phyloP scores from a whole-genome alignment of 2,329 filamentous ascomycete species.

The Trichoderma brevicompactum region DNA sequence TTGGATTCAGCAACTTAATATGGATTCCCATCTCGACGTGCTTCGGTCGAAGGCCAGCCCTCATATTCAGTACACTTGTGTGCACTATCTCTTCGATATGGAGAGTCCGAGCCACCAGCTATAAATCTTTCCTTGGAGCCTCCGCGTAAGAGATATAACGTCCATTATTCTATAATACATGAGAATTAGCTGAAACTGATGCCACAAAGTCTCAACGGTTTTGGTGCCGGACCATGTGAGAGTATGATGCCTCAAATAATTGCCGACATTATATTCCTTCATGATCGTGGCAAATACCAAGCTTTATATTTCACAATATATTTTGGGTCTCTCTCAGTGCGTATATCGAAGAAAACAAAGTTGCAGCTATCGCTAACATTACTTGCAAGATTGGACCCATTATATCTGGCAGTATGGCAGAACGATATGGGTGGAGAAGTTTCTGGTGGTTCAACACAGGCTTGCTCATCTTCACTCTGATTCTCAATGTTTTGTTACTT shows the following conservation, averaged over 20 bases:
- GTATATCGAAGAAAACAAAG: neutral
- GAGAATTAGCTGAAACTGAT: neutral
- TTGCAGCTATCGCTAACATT: neutral
- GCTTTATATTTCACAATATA: slow-evolving; percentile 21
- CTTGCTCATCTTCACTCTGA: slow-evolving; percentile 13
- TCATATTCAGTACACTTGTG: slow-evolving; percentile 17
- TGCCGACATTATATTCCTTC: slow-evolving; percentile 20
- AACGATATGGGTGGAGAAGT: slow-evolving; percentile 17
- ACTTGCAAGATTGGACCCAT: slow-evolving; percentile 10
- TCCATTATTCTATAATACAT: neutral
- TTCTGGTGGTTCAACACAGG: slow-evolving; percentile 23
- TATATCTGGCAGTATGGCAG: slow-evolving; percentile 21
- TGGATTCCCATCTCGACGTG: slow-evolving; percentile 20
- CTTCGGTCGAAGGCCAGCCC: slow-evolving; percentile 17
- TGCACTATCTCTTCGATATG: slow-evolving; percentile 18
- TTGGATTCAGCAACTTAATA: slow-evolving; percentile 19
- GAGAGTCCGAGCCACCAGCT: slow-evolving; percentile 21
- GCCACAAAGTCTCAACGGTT: slow-evolving; percentile 5
- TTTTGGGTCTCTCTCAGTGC: slow-evolving; percentile 13
- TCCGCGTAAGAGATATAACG: neutral
- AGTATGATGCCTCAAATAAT: slow-evolving; percentile 26
- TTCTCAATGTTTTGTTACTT: slow-evolving; percentile 9
- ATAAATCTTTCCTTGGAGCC: slow-evolving; percentile 23
- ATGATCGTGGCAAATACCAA: slow-evolving; percentile 22
- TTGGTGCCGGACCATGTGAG: slow-evolving; percentile 17